These are phyloP conservation scores for Trichoderma koningii DNA, from an alignment of 2,329 filamentous ascomycete species.

Conservation along the genomic window DNA sequence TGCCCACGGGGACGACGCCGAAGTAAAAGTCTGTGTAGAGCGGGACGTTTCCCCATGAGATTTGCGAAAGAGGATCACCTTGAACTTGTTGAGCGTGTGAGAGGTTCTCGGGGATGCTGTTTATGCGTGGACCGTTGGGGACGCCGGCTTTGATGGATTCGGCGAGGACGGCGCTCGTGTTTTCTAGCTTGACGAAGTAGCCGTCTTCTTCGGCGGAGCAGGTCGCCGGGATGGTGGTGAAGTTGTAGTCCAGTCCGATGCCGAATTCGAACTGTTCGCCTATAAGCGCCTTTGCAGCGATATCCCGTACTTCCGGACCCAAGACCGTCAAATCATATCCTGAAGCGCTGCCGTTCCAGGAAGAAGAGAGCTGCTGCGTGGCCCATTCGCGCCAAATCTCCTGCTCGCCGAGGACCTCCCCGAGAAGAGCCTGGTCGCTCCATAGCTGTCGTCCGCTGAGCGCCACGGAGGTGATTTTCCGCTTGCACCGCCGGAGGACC, in stretches of 20 bases:
- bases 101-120: neutral
- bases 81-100: neutral
- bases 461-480: constrained; percentile 35
- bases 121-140: constrained; percentile 3
- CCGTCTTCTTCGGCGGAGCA: constrained; percentile 42
- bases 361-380: constrained; percentile 14
- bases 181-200: constrained; percentile 38
- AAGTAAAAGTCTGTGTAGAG: constrained; percentile 18
- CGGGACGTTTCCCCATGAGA: constrained; percentile 1
- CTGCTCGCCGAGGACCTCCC: constrained; percentile 45
- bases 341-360: constrained; percentile 39
- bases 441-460: constrained; percentile 40
- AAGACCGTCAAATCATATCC: constrained; percentile 28
- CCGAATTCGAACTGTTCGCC: constrained; percentile 43
- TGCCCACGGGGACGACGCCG: constrained; percentile 4
- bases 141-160: constrained; percentile 34
- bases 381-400: constrained; percentile 39
- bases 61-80: neutral
- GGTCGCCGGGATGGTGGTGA: constrained; percentile 38
- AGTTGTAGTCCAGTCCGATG: constrained; percentile 45
- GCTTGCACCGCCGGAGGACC: constrained; percentile 32
- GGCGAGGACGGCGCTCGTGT: constrained; percentile 31
- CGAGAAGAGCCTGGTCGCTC: constrained; percentile 45
- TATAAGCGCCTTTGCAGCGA: constrained; percentile 36
- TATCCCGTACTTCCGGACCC: constrained; percentile 29